Evolutionary conservation across 78 protist genomes (phyloP), one percentile per base, ranked within the genome.

Genomic region (Cavenderia fasciculata): DNA sequence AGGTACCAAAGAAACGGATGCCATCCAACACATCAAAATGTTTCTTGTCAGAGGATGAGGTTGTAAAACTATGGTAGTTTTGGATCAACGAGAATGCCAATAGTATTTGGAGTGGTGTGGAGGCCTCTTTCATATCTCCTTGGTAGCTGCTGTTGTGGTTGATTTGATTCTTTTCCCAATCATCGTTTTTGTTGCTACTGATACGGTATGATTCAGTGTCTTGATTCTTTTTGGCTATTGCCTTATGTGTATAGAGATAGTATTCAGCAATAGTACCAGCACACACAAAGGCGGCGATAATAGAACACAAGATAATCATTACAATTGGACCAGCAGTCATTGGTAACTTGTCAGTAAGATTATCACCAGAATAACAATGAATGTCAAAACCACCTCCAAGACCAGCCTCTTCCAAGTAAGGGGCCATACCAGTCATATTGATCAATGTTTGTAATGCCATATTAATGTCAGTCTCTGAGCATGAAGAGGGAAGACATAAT

Each of bases 11-110:
- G 0, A 78, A 68, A 25, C 90, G 25, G 12, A 82, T 68, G 41
- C 90, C 90, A 68, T 82, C 90, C n/a, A 82, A 36, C 11, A 62
- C 46, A 43, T 68, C 65, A 36, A 82, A 82, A 31, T 68, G 47
- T 19, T 41, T 49, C 29, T 68, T 82, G 1, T 25, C 5, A 52
- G 69, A 51, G 21, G 65, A 25, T 4, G 49, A 16, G 25, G 36
- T 36, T 10, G 36, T 63, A 19, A 82, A 69, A 5, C 73, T 56
- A 4, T 41, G 23, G 47, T 40, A 68, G 49, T 82, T 82, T 25
- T 31, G 36, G 4, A 82, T 68, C 7, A 82, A 56, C 8, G 90
- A 82, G 44, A 70, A 82, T 25, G 63, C 33, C 44, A 56, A 40
- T 3, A 61, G 10, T 16, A 34, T 4, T 16, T 12, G 31, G 23